Percentiles rank a stretch among this genome's conserved stretches.
Evolutionary conservation across 257 asterid species (phyloP).

Genomic region (Solanum pennellii): DNA sequence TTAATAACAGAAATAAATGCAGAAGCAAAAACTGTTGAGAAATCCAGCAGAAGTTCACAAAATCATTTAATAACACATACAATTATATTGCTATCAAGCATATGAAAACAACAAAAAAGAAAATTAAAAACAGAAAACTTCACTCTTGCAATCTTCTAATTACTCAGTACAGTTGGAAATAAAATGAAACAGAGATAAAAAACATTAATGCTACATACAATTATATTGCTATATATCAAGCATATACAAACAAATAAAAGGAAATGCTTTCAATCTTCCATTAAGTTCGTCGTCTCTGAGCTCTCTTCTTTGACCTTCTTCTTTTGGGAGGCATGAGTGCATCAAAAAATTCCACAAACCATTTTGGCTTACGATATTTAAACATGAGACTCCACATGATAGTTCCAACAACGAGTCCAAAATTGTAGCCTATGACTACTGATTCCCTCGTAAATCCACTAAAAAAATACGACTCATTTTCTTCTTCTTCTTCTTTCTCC

Average conservation of each 20-base stretch:
- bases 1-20: no score
- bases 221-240: no score
- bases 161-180: no score
- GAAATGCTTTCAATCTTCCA: neutral
- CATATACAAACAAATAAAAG: no score
- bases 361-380: neutral
- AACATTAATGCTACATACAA: no score
- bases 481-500: neutral
- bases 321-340: neutral
- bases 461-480: rapidly evolving
- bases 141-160: neutral
- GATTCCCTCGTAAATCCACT: neutral
- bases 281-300: neutral
- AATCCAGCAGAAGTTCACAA: no score
- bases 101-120: neutral
- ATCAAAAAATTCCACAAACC: neutral
- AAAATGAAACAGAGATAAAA: no score
- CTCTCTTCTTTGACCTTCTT: no score
- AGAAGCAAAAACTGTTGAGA: no score
- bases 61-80: neutral
- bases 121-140: neutral
- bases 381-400: neutral
- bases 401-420: neutral
- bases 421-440: neutral
- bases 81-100: neutral